Evolutionary conservation across 495 filamentous ascomycete species (phyloP), one percentile per base, ranked within the genome.

Genomic region (Penicillium odoratum): DNA sequence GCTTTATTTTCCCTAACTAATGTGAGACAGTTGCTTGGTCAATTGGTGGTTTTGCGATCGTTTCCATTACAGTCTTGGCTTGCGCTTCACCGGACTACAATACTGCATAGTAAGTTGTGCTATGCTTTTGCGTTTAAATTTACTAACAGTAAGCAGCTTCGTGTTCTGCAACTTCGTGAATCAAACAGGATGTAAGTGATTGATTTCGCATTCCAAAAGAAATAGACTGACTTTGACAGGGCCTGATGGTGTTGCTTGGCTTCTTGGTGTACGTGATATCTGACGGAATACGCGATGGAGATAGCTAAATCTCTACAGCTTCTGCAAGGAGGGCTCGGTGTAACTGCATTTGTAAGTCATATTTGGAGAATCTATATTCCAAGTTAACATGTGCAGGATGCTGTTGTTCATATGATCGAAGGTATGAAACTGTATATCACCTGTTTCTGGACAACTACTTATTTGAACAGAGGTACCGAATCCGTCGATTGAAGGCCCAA

Each of bases 1-100:
- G 55, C 21, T 46, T 10, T 25, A 7, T 10, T 29, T 34, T 44
- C 30, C 7, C 5, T 36, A 5, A 47, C 68, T 66, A 48, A 69
- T 18, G 1, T 25, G 7, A 0, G 3, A 8, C n/a, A 70, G 68
- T 91, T 55, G 74, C 80, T 28, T 89, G 86, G 87, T 85, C 83
- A 0, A 75, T 89, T 56, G 65, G 75, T 6, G 87, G 87, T 0
- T 87, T 89, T 60, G 74, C 76, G 15, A 64, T 90, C 55, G 86
- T 90, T n/a, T 84, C 73, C 1, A 86, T 86, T 53, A 85, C 85
- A 0, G 78, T 88, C 0, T 71, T 90, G 25, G 78, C 84, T 4
- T 85, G 78, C 51, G 78, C 85, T 3, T 78, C 82, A 2, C 84
- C 84, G 5, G 70, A 83, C 45, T 89, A 83, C 63, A 81, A 82